Evolutionary conservation across 129 eudicot genomes (phyloP).

Genomic region (Tanacetum coccineum): DNA sequence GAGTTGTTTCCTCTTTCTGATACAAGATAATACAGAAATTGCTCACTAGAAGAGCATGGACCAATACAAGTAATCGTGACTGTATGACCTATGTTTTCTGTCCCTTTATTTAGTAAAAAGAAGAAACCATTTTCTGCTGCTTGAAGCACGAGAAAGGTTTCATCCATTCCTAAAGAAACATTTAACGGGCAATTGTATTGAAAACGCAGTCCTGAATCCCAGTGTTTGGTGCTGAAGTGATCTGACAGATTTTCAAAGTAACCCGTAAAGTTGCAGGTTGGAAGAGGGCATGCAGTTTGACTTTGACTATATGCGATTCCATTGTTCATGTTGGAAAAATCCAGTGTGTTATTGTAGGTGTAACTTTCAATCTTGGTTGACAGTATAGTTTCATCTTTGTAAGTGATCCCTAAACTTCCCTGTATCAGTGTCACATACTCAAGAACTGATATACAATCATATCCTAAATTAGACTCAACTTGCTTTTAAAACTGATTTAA

Average conservation of each 20-base stretch:
- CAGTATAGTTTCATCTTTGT: constrained; percentile 28
- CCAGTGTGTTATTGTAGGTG: constrained; percentile 37
- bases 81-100: constrained; percentile 62
- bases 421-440: constrained; percentile 18
- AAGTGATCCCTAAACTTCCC: constrained; percentile 10
- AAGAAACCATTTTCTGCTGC: constrained; percentile 74
- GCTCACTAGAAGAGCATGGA: constrained; percentile 49
- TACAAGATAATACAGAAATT: constrained; percentile 49
- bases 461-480: not conserved
- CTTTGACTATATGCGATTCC: constrained; percentile 35
- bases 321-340: constrained; percentile 36
- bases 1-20: constrained; percentile 61
- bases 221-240: constrained; percentile 67
- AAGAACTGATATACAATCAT: not conserved
- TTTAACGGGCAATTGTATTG: constrained; percentile 54
- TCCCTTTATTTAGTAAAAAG: constrained; percentile 63
- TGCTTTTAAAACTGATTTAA: too few relatives aligned
- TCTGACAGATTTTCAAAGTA: constrained; percentile 38
- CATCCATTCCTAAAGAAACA: constrained; percentile 52
- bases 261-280: constrained; percentile 52
- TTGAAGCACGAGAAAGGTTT: constrained; percentile 62
- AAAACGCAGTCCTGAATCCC: constrained; percentile 66
- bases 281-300: constrained; percentile 55
- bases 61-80: constrained; percentile 55
- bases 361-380: constrained; percentile 44